Evolutionary conservation across 352 stramenopile species (phyloP).

Genomic region (Phytophthora colocasiae): DNA sequence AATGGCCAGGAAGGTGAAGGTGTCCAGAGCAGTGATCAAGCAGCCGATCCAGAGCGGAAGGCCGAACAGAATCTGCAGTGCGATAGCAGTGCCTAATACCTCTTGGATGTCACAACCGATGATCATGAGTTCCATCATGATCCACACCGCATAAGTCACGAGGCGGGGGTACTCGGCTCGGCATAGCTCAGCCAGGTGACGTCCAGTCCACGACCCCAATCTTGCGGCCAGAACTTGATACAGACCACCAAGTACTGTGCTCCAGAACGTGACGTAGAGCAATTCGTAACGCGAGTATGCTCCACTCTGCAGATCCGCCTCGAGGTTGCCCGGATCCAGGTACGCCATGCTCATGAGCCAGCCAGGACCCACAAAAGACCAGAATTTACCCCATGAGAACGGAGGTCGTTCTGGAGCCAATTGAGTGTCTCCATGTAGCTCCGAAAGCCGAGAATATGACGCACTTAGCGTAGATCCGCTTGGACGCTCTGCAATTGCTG

Average conservation of each 20-base stretch:
- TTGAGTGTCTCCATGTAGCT: slow-evolving; percentile 14
- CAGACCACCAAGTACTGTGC: slow-evolving; percentile 79
- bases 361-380: slow-evolving; percentile 57
- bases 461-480: slow-evolving; percentile 24
- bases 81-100: slow-evolving; percentile 79
- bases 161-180: slow-evolving; percentile 65
- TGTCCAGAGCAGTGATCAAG: slow-evolving; percentile 70
- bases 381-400: slow-evolving; percentile 71
- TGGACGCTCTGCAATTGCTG: slow-evolving; percentile 8
- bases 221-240: slow-evolving; percentile 91
- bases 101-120: slow-evolving; percentile 91
- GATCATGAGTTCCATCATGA: slow-evolving; percentile 90
- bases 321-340: slow-evolving; percentile 93
- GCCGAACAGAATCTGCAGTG: slow-evolving; percentile 78
- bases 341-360: slow-evolving; percentile 65
- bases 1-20: slow-evolving; percentile 92
- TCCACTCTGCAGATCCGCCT: slow-evolving; percentile 93
- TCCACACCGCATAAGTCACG: slow-evolving; percentile 68
- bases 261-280: slow-evolving; percentile 89
- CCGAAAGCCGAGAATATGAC: slow-evolving; percentile 31
- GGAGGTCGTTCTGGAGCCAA: slow-evolving; percentile 18
- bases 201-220: slow-evolving; percentile 87
- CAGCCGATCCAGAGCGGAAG: slow-evolving; percentile 82
- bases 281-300: slow-evolving; percentile 84
- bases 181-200: slow-evolving; percentile 80